Base-by-base conservation (phyloP, 2,329 filamentous ascomycete genomes). In the Neoarthrinium moseri region DNA sequence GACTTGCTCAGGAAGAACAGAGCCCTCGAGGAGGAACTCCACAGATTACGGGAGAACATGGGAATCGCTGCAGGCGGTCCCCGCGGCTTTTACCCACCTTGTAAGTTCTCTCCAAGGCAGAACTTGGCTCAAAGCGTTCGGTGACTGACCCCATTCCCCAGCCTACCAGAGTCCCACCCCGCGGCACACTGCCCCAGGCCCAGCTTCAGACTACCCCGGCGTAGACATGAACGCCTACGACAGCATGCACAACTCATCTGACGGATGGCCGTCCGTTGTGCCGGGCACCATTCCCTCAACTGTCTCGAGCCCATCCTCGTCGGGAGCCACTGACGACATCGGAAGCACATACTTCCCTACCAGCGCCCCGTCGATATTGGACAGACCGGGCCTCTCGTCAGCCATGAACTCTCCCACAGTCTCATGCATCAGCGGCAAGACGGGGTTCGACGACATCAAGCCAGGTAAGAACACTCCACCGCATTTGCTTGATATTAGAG, bases 1-100 rank as follows among this genome's bases (percentile, higher is more conserved):
- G 71, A 75, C 34, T 64, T 81, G 35, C 62, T 77, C 36, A 70
- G 69, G 52, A 71, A 71, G 51, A 81, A 81, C 62, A 72, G 72
- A 56, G 69, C 68, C 26, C 71, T 83, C 39, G 77, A 82, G 59
- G 69, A 75, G 22, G 76, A 82, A 62, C 60, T 81, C 27, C 62
- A 61, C 49, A 64, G 65, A 17, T 58, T 78, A 47, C 68, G 67
- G 53, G 69, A 77, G 53, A 68, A 61, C 51, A 63, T 77, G 59
- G 70, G 71, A 39, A 61, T 74, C 36, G 65, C 68, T 30, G 61
- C 65, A 45, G 35, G 48, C 15, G 51, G 54, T 15, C 29, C 52
- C 17, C 47, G 47, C 32, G 51, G 51, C 24, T 48, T 52, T n/a
- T 65, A 64, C 41, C 56, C 56, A 21, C 49, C 49, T 47, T 49